Evolutionary conservation across 2,329 filamentous ascomycete genomes (phyloP).

Genomic region (Dryadomyces quercivorus): DNA sequence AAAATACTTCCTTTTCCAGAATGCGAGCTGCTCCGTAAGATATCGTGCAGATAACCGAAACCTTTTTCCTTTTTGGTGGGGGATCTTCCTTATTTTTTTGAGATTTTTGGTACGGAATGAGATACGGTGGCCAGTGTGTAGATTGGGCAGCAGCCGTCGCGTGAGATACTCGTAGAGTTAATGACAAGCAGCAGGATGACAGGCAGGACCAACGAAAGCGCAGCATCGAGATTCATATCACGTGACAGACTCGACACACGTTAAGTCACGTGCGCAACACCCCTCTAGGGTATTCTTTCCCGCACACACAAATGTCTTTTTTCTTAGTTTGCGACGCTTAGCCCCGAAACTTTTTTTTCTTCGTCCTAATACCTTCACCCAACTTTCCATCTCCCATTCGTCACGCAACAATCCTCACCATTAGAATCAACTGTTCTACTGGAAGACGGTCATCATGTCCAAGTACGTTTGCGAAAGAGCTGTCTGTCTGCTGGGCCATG

Average conservation of each 20-base stretch:
- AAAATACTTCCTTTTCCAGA: too few species aligned
- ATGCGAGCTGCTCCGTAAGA: too few species aligned
- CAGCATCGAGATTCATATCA: neutral
- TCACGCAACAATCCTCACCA: constrained; percentile 17
- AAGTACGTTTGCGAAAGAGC: constrained; percentile 28
- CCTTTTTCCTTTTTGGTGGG: too few species aligned
- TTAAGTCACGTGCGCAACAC: neutral
- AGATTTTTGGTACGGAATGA: too few species aligned
- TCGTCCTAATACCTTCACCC: constrained; percentile 1
- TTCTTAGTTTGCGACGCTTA: neutral
- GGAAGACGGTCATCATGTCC: constrained; percentile 75
- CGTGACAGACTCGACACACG: too few species aligned
- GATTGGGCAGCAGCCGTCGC: too few species aligned
- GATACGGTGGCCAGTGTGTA: too few species aligned
- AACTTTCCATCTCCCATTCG: neutral
- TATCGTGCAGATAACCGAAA: too few species aligned
- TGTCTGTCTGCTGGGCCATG: neutral
- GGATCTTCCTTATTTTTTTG: too few species aligned
- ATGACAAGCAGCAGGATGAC: too few species aligned
- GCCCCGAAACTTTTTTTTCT: constrained; percentile 3
- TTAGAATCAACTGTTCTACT: constrained; percentile 15
- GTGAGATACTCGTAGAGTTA: too few species aligned
- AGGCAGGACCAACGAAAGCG: too few species aligned
- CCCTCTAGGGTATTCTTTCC: constrained; percentile 3
- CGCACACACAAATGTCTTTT: neutral